These are phyloP conservation scores for Spathaspora gorwiae DNA, from an alignment of 805 yeast species.

Conservation along the genomic window DNA sequence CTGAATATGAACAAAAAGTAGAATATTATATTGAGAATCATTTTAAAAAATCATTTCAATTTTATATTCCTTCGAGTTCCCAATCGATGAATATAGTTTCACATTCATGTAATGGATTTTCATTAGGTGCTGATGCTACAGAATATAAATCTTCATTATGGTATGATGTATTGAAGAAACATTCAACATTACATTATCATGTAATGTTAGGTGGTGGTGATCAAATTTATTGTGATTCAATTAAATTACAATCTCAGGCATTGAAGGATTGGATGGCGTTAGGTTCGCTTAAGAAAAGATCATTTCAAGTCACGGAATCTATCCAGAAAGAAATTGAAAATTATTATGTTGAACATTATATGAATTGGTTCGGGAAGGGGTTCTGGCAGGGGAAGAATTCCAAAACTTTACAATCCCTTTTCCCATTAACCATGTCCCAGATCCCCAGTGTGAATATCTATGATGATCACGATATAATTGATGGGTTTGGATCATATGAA, in stretches of 20 bases:
- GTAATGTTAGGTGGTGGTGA: conserved; percentile 99
- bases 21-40: conserved; percentile 55
- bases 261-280: conserved; percentile 63
- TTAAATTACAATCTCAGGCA: conserved; percentile 52
- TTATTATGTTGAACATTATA: conserved; percentile 69
- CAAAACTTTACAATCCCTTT: conserved; percentile 58
- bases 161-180: conserved; percentile 76
- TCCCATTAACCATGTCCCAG: conserved; percentile 71
- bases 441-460: conserved; percentile 84
- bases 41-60: conserved; percentile 42
- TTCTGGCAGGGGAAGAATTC: conserved; percentile 72
- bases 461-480: conserved; percentile 96
- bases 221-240: conserved; percentile 84
- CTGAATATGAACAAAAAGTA: conserved; percentile 52
- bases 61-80: conserved; percentile 64
- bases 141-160: conserved; percentile 74
- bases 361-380: conserved; percentile 89
- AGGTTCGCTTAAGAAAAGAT: conserved; percentile 41
- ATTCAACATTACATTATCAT: conserved; percentile 59
- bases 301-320: conserved; percentile 39
- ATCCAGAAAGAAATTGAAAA: conserved; percentile 52
- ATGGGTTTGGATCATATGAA: conserved; percentile 88
- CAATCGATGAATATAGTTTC: conserved; percentile 80
- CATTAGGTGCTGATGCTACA: conserved; percentile 63
- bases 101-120: conserved; percentile 88